Evolutionary conservation across 148 eudicot species (phyloP).

Genomic region (Vaccinium corymbosum): DNA sequence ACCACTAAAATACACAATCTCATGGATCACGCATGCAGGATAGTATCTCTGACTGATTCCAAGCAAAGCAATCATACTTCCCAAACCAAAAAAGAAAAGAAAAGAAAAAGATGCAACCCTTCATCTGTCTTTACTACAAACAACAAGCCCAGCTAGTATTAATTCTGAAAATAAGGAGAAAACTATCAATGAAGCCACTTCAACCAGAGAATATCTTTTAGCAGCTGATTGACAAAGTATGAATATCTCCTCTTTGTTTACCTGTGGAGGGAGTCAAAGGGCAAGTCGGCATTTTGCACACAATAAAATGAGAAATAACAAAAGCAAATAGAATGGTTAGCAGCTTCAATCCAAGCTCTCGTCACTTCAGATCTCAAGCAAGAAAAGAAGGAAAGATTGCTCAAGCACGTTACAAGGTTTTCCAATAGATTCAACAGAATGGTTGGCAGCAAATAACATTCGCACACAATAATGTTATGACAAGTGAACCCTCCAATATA

Average conservation of each 20-base stretch:
- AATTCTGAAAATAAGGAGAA: neutral
- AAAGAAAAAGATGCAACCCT: neutral
- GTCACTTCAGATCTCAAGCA: neutral
- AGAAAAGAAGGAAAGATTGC: neutral
- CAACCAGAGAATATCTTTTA: neutral
- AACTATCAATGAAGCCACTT: neutral
- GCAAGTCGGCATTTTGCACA: neutral
- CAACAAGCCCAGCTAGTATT: neutral
- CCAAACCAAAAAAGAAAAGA: neutral
- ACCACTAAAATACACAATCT: neutral
- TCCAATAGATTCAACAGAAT: neutral
- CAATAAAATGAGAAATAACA: constrained; percentile 10
- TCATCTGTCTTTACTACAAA: neutral
- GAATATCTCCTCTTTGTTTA: neutral
- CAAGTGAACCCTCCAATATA: constrained; percentile 67
- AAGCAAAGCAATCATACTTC: neutral
- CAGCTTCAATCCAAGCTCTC: neutral
- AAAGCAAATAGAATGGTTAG: neutral
- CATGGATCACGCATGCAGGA: neutral
- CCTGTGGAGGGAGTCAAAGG: neutral
- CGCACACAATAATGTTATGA: constrained; percentile 40
- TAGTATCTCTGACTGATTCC: neutral
- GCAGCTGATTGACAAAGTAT: neutral
- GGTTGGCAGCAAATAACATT: too few species aligned
- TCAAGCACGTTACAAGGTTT: neutral